Evolutionary conservation across 495 filamentous ascomycete species (phyloP).

Genomic region (Hypoxylon perforatum): DNA sequence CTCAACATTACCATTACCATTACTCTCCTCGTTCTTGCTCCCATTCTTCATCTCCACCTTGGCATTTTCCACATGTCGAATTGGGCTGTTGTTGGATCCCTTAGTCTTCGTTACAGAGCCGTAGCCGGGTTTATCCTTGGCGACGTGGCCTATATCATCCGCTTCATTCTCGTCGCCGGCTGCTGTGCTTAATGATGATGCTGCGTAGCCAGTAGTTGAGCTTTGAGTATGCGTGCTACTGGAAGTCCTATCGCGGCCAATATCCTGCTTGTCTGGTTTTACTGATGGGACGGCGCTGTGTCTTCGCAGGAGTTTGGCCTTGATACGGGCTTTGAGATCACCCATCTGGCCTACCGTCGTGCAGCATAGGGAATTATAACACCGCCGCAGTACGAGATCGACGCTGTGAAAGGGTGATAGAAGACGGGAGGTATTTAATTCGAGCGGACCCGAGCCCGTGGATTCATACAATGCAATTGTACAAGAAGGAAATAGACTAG

Average conservation of each 20-base stretch:
- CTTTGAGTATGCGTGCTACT: conserved; percentile 42
- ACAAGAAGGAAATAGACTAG: background rate
- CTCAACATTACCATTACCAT: background rate
- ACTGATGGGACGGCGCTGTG: conserved; percentile 53
- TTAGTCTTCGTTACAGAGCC: conserved; percentile 3
- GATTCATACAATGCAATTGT: background rate
- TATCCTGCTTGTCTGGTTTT: conserved; percentile 46
- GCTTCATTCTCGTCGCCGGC: conserved; percentile 18
- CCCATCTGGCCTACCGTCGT: conserved; percentile 48
- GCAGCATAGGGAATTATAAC: conserved; percentile 6
- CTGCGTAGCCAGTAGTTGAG: conserved; percentile 39
- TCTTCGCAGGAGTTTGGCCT: conserved; percentile 59
- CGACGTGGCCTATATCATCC: background rate
- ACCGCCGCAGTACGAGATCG: background rate
- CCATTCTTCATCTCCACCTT: background rate
- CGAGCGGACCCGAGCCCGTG: background rate
- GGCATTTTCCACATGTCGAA: background rate
- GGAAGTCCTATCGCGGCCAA: conserved; percentile 37
- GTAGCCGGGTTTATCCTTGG: conserved; percentile 17
- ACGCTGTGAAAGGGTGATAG: background rate
- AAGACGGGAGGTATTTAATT: background rate
- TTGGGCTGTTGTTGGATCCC: background rate
- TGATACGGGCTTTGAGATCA: conserved; percentile 59
- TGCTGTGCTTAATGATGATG: conserved; percentile 34
- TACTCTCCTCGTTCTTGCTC: conserved; percentile 2